These are phyloP conservation scores for Ceratocystis alfenasii DNA, from an alignment of 2,329 filamentous ascomycete species.

Conservation along the genomic window DNA sequence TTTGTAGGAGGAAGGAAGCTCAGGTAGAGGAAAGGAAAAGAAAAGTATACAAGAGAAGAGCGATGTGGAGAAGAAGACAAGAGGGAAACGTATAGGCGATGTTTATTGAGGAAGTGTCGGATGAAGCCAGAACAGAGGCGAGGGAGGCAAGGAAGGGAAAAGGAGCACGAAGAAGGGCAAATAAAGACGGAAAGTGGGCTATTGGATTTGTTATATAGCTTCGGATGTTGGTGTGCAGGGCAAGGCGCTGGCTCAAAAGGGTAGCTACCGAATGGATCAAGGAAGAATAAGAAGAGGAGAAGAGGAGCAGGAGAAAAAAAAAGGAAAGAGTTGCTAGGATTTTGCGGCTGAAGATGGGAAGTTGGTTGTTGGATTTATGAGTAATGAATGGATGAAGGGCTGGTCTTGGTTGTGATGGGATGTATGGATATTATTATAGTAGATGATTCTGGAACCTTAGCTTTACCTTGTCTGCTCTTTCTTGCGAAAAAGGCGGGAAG, in stretches of 20 bases:
- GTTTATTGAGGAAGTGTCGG: not conserved
- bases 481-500: not conserved
- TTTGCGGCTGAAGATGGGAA: not conserved
- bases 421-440: not conserved
- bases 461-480: not conserved
- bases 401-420: not conserved
- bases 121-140: slow-evolving; percentile 2
- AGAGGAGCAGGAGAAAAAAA: not conserved
- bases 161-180: not conserved
- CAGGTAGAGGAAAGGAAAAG: not conserved
- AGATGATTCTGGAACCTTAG: slow-evolving; percentile 4
- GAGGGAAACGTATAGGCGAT: not conserved
- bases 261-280: slow-evolving; percentile 5
- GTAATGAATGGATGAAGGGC: not conserved
- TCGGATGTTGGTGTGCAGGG: not conserved
- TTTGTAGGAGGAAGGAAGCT: not conserved
- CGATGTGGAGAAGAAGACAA: not conserved
- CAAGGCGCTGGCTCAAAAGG: not conserved
- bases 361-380: not conserved
- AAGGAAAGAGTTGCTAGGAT: not conserved
- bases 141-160: not conserved
- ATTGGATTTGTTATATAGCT: not conserved
- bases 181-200: not conserved
- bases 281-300: not conserved
- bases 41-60: not conserved